A percentile compares a stretch with the other conserved stretches of the same genome.
Conservation (phyloP, 805 yeast genomes). For the Candida xyloterini region DNA sequence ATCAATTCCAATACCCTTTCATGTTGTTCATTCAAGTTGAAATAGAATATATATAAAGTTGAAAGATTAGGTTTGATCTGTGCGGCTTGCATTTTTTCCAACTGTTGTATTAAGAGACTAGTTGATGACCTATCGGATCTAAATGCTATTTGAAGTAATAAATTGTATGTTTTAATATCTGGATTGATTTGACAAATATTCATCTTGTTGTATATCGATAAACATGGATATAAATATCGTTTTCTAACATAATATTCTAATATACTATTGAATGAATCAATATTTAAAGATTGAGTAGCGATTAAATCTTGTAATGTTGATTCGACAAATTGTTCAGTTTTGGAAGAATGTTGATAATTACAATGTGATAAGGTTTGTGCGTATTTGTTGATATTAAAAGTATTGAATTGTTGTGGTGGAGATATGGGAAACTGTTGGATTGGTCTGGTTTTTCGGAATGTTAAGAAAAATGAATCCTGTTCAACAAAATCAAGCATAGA, state of each 20-base stretch:
- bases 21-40: conserved; percentile 4
- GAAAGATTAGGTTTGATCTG: conserved; percentile 7
- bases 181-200: neutral
- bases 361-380: conserved; percentile 2
- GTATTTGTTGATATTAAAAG: conserved; percentile 8
- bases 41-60: conserved; percentile 13
- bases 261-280: conserved; percentile 9
- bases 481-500: neutral
- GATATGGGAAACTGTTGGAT: conserved; percentile 7
- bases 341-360: conserved; percentile 9
- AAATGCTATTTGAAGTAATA: conserved; percentile 11
- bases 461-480: conserved; percentile 1
- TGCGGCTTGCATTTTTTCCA: conserved; percentile 8
- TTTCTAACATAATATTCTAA: conserved; percentile 12
- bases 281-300: conserved; percentile 2
- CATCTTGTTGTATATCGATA: conserved; percentile 8
- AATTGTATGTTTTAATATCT: conserved; percentile 11
- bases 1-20: conserved; percentile 7
- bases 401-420: conserved; percentile 1
- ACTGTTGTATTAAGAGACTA: neutral
- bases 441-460: conserved; percentile 6
- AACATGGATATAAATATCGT: neutral
- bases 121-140: conserved; percentile 1
- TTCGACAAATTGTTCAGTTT: conserved; percentile 9
- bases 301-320: conserved; percentile 12